These are phyloP conservation scores for Auriscalpium orientale DNA, from an alignment of 768 basidiomycete species.

Conservation along the genomic window DNA sequence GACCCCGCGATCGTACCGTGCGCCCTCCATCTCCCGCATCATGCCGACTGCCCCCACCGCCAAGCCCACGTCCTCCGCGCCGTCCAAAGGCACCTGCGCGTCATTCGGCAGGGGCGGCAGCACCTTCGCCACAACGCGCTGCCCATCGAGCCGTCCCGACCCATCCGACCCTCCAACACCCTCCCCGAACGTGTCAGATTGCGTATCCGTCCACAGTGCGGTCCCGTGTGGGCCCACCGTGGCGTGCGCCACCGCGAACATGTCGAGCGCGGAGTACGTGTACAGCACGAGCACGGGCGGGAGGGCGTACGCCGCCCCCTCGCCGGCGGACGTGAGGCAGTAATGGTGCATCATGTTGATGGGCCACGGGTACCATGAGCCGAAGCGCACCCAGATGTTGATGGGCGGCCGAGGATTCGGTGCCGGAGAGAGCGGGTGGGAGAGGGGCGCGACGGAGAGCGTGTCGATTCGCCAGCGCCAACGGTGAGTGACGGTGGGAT, in stretches of 20 bases:
- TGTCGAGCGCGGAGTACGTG: constrained; percentile 13
- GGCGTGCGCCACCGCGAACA: constrained; percentile 49
- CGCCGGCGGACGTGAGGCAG: constrained; percentile 37
- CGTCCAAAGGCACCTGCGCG: not conserved
- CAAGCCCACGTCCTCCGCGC: not conserved
- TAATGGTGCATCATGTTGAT: constrained; percentile 64
- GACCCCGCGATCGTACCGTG: constrained; percentile 23
- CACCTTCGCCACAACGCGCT: constrained; percentile 47
- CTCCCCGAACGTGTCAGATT: constrained; percentile 38
- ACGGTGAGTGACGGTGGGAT: constrained; percentile 37
- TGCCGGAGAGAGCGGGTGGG: constrained; percentile 8
- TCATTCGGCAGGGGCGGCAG: constrained; percentile 13
- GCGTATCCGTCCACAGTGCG: constrained; percentile 52
- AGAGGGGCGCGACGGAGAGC: constrained; percentile 32
- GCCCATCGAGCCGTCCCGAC: constrained; percentile 32
- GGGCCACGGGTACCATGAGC: constrained; percentile 57
- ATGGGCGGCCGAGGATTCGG: constrained; percentile 25
- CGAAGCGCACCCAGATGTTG: constrained; percentile 52
- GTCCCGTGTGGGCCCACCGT: constrained; percentile 52
- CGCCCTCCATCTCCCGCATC: constrained; percentile 9
- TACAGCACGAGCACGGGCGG: constrained; percentile 12
- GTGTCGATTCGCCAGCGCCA: constrained; percentile 57
- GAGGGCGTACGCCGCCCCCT: constrained; percentile 21
- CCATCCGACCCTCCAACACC: constrained; percentile 31
- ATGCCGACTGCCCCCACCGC: not conserved